Evolutionary conservation across 208 protist species (phyloP).

Genomic region (Sergeia podlipaevii): DNA sequence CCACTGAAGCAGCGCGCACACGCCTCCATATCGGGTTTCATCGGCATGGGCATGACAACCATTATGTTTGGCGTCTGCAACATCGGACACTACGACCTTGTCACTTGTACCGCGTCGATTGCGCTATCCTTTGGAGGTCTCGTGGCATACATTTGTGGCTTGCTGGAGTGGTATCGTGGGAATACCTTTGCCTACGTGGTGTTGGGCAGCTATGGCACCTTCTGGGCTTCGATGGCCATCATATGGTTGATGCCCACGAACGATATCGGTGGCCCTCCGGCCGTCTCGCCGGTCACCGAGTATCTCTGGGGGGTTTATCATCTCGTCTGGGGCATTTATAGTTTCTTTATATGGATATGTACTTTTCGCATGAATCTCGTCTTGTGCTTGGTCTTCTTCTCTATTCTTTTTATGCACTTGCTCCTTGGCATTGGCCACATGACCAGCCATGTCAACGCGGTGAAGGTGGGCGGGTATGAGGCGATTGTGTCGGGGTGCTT

Average conservation of each 20-base stretch:
- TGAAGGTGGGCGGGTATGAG: conserved; percentile 39
- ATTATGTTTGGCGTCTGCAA: no score
- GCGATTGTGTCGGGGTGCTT: conserved; percentile 35
- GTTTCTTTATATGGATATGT: conserved; percentile 18
- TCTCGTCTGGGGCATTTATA: conserved; percentile 20
- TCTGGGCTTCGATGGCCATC: conserved; percentile 15
- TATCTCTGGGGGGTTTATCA: conserved; percentile 10
- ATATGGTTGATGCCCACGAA: conserved; percentile 11
- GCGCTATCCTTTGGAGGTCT: conserved; percentile 16
- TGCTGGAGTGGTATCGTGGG: conserved; percentile 18
- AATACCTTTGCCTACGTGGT: conserved; percentile 24
- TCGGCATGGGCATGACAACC: no score
- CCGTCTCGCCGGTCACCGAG: no score
- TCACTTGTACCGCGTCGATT: no score
- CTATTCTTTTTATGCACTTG: conserved; percentile 19
- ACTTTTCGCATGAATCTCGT: conserved; percentile 24
- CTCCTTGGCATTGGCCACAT: conserved; percentile 13
- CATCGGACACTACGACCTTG: no score
- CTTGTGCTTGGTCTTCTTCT: conserved; percentile 23
- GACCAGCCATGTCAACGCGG: conserved; percentile 17
- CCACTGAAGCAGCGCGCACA: no score
- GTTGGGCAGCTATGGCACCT: conserved; percentile 16
- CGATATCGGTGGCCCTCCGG: no score
- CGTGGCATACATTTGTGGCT: conserved; percentile 19
- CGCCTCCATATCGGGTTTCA: no score